These are phyloP conservation scores for Cercophora newfieldiana DNA, from an alignment of 495 filamentous ascomycete species.

Conservation along the genomic window DNA sequence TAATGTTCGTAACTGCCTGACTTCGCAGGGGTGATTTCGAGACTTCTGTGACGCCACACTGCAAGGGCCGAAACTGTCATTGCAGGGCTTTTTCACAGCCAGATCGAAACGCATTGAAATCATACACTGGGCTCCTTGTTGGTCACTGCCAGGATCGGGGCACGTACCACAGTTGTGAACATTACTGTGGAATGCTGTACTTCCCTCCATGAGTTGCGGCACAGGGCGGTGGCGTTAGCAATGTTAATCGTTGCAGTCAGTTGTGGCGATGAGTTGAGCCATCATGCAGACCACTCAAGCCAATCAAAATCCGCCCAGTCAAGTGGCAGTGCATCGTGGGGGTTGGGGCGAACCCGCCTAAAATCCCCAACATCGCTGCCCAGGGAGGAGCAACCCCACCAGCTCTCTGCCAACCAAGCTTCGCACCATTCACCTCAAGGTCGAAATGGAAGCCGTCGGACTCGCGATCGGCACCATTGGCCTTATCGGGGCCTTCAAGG, in stretches of 20 bases:
- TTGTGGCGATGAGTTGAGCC: no score
- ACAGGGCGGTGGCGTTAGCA: no score
- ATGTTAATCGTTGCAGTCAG: no score
- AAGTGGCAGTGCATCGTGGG: no score
- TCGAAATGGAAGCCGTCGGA: slow-evolving; percentile 5
- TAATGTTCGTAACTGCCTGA: not conserved
- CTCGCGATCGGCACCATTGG: not conserved
- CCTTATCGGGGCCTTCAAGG: slow-evolving; percentile 1
- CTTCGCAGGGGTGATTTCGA: not conserved
- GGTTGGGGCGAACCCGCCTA: no score
- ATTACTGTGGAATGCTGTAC: not conserved
- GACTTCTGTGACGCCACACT: not conserved
- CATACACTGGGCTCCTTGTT: not conserved
- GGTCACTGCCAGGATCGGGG: not conserved
- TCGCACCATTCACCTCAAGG: no score
- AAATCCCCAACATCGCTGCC: no score
- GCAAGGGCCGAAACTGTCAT: not conserved
- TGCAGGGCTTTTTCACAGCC: not conserved
- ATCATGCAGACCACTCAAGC: no score
- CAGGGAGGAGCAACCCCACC: no score
- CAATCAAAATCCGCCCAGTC: no score
- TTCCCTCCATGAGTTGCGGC: no score
- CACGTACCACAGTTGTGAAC: not conserved
- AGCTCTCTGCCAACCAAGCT: no score
- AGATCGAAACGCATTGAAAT: not conserved